These are phyloP conservation scores for Claviceps digitariae DNA, from an alignment of 2,329 filamentous ascomycete species.

Conservation along the genomic window DNA sequence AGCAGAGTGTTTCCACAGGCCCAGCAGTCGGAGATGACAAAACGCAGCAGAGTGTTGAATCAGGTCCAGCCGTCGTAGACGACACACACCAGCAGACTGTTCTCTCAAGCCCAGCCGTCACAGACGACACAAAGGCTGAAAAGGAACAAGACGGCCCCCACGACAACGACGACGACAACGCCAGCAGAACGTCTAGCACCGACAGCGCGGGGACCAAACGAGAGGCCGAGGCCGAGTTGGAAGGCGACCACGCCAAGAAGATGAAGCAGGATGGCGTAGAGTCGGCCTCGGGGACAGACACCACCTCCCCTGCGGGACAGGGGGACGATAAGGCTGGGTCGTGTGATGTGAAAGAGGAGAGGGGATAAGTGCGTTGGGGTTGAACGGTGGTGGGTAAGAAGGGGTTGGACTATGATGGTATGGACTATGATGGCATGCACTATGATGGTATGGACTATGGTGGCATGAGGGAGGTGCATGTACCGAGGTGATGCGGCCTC, in stretches of 20 bases:
- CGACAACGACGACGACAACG: constrained; percentile 11
- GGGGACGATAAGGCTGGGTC: background rate
- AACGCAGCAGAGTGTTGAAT: background rate
- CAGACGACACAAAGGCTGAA: constrained; percentile 10
- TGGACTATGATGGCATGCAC: no score
- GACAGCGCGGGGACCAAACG: constrained; percentile 36
- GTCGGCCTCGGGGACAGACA: background rate
- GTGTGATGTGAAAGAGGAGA: background rate
- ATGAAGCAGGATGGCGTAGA: constrained; percentile 26
- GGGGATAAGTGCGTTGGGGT: no score
- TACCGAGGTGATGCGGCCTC: no score
- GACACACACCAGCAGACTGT: constrained; percentile 8
- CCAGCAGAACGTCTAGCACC: constrained; percentile 12
- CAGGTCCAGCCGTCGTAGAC: constrained; percentile 1
- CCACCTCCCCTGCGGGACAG: background rate
- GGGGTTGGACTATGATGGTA: no score
- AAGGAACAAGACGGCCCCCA: background rate
- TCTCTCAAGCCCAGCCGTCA: background rate
- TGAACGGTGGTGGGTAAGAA: no score
- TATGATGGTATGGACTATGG: no score
- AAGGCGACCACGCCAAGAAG: constrained; percentile 31
- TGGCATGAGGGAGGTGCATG: no score
- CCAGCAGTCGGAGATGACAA: background rate
- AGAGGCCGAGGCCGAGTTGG: constrained; percentile 37
- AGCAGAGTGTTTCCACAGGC: no score